A percentile compares a stretch with the other conserved stretches of the same genome.
Evolutionary conservation across 116 monocot species (phyloP).

Genomic region (Zostera marina): DNA sequence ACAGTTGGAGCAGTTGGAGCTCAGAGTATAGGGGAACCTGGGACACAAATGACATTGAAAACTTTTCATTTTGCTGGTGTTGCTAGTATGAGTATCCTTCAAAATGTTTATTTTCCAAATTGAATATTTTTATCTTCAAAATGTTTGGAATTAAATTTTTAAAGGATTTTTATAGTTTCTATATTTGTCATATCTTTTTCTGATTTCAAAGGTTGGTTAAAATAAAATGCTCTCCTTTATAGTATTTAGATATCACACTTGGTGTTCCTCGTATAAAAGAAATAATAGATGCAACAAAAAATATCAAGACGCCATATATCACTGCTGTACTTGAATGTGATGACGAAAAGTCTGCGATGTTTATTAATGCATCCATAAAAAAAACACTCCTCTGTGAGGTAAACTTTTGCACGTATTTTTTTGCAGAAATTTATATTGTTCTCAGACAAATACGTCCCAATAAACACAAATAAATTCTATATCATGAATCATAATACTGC

Average conservation of each 20-base stretch:
- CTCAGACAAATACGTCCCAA: background rate
- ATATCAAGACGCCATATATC: constrained; percentile 85
- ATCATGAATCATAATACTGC: no score
- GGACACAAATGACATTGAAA: constrained; percentile 98
- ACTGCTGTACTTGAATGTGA: constrained; percentile 35
- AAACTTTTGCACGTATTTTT: background rate
- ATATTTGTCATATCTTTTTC: background rate
- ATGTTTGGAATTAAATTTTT: no score
- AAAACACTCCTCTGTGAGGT: constrained; percentile 78
- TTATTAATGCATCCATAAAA: constrained; percentile 67
- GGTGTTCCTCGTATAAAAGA: constrained; percentile 99
- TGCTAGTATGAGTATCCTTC: constrained; percentile 99
- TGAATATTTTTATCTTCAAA: background rate
- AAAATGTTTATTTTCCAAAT: background rate
- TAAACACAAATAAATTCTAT: background rate
- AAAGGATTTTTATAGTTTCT: background rate
- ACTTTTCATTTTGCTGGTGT: constrained; percentile 99
- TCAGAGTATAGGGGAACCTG: constrained; percentile 99
- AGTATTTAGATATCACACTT: constrained; percentile 66
- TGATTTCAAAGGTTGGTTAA: background rate
- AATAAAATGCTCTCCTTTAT: constrained; percentile 22
- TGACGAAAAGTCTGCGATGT: constrained; percentile 37
- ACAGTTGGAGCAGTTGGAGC: constrained; percentile 93
- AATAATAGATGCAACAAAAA: constrained; percentile 92
- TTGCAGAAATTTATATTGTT: background rate